phyloP scores from a whole-genome alignment of 805 yeast species.

The Myxozyma vanderwaltii region DNA sequence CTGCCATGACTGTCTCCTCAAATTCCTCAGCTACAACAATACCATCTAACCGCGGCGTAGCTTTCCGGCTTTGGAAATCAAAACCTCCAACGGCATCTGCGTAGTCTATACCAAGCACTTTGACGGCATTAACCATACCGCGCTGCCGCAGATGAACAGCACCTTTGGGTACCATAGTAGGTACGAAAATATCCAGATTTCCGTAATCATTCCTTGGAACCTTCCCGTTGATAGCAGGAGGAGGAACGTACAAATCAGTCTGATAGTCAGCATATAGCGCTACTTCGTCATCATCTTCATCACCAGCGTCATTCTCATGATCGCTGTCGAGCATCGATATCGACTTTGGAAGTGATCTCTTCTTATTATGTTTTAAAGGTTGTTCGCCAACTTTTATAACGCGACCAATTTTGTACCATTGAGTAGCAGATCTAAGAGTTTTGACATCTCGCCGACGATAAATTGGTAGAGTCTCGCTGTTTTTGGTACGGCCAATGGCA shows the following conservation, averaged over 20 bases:
- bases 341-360: constrained; percentile 38
- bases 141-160: constrained; percentile 56
- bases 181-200: constrained; percentile 76
- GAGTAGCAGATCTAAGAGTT: constrained; percentile 67
- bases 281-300: constrained; percentile 52
- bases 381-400: constrained; percentile 69
- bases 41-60: constrained; percentile 72
- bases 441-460: constrained; percentile 69
- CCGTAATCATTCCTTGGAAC: constrained; percentile 79
- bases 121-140: constrained; percentile 69
- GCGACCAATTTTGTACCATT: constrained; percentile 85
- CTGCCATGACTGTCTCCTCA: constrained; percentile 59
- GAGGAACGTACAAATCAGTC: constrained; percentile 71
- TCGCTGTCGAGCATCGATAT: constrained; percentile 32
- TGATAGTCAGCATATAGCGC: constrained; percentile 77
- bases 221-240: constrained; percentile 63
- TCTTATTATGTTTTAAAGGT: constrained; percentile 55
- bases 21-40: constrained; percentile 68
- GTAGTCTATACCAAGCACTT: constrained; percentile 66
- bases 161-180: constrained; percentile 81
- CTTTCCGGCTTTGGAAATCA: constrained; percentile 58
- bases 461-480: constrained; percentile 50
- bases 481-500: constrained; percentile 46
- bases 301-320: constrained; percentile 46
- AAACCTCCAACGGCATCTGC: constrained; percentile 89